These are phyloP conservation scores for Rhizopogon vinicolor DNA, from an alignment of 768 basidiomycete genomes.

Conservation along the genomic window DNA sequence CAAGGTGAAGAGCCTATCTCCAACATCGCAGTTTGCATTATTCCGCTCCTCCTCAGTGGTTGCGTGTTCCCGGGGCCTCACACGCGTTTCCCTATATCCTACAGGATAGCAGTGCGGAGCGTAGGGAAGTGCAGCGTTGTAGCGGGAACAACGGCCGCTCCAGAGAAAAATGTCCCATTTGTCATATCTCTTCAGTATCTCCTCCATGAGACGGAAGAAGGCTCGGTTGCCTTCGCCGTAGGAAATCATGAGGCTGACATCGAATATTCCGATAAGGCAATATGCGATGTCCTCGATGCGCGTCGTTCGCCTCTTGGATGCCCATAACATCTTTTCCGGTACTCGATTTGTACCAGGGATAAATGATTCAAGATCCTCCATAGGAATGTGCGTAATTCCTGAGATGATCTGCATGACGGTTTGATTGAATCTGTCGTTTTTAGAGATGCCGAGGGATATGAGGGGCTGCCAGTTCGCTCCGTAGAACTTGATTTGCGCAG, in stretches of 20 bases:
- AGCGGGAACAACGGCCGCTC: constrained; percentile 3
- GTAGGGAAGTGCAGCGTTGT: constrained; percentile 1
- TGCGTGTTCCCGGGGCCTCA: background rate
- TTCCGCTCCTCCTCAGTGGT: background rate
- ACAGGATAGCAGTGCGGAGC: constrained; percentile 6
- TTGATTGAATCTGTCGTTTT: background rate
- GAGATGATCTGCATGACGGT: constrained; percentile 3
- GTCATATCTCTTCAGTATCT: constrained; percentile 7
- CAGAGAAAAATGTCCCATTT: constrained; percentile 8
- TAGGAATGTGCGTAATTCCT: constrained; percentile 2
- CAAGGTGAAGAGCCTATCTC: constrained; percentile 7
- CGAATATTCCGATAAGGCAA: constrained; percentile 12
- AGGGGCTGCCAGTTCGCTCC: constrained; percentile 9
- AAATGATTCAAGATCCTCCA: constrained; percentile 4
- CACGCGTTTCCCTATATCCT: background rate
- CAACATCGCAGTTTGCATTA: background rate
- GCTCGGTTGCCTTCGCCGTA: constrained; percentile 16
- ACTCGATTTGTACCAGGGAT: constrained; percentile 1
- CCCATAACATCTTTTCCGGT: constrained; percentile 11
- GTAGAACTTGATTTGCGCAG: constrained; percentile 12
- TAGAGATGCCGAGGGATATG: background rate
- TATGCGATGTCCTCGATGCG: constrained; percentile 15
- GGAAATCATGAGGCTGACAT: constrained; percentile 10
- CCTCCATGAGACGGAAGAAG: constrained; percentile 11
- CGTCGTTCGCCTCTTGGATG: constrained; percentile 14